A percentile compares a stretch with the other conserved stretches of the same genome.
Conservation (phyloP, 225 moss, liverwort and hornwort genomes). For the Anthoceros angustus region DNA sequence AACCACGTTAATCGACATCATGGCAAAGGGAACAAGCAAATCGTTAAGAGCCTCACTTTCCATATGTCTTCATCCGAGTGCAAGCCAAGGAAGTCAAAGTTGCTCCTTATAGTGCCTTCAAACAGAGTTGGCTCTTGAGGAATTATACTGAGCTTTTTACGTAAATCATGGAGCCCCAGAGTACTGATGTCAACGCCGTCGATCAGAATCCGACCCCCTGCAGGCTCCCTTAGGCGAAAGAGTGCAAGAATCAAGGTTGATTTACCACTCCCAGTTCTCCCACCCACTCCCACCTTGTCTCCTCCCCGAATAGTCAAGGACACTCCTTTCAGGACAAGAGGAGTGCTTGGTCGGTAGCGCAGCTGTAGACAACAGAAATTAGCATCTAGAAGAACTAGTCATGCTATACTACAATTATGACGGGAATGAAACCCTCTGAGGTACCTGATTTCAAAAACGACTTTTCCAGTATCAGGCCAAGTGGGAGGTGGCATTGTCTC, state of each 20-base stretch:
- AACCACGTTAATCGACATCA: not conserved
- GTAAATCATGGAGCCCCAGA: not conserved
- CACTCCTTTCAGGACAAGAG: slow-evolving; percentile 5
- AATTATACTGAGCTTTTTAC: not conserved
- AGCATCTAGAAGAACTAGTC: slow-evolving; percentile 3
- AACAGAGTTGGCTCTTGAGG: slow-evolving; percentile 8
- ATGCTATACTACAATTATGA: too few species aligned
- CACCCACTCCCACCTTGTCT: slow-evolving; percentile 6
- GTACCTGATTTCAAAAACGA: slow-evolving; percentile 23
- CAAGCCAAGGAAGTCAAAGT: not conserved
- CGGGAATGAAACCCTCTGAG: too few species aligned
- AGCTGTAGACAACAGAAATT: slow-evolving; percentile 7
- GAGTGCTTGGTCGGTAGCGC: slow-evolving; percentile 5
- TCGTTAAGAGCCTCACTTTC: not conserved
- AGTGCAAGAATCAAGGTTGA: slow-evolving; percentile 3
- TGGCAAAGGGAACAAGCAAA: not conserved
- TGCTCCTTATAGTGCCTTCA: slow-evolving; percentile 5
- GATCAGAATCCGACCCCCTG: slow-evolving; percentile 4
- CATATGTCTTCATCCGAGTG: slow-evolving; percentile 5
- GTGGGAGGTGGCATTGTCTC: slow-evolving; percentile 18
- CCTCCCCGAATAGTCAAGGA: slow-evolving; percentile 7
- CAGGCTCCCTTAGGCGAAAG: not conserved
- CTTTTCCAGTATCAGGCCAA: slow-evolving; percentile 21
- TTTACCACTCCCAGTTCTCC: slow-evolving; percentile 7
- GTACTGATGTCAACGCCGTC: not conserved